Percentiles rank a stretch among this genome's conserved stretches.
phyloP scores from a whole-genome alignment of 2,329 filamentous ascomycete genomes.

The Fusarium stilboides region DNA sequence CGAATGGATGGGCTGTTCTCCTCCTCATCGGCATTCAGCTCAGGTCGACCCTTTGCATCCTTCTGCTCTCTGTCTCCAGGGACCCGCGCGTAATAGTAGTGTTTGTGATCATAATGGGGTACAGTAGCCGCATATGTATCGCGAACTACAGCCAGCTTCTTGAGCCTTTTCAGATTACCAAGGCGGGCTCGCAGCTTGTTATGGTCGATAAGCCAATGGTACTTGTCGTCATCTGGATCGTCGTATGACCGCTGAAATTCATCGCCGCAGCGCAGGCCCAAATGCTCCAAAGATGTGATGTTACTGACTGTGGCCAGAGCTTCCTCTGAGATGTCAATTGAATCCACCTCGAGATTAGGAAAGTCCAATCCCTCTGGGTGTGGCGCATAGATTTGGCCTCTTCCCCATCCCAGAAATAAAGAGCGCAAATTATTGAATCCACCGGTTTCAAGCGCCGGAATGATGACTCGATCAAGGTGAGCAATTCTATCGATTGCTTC shows the following conservation, averaged over 20 bases:
- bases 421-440: conserved; percentile 20
- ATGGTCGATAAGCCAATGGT: conserved; percentile 30
- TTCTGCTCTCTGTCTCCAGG: background rate
- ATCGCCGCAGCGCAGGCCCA: conserved; percentile 15
- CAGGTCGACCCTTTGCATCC: conserved; percentile 10
- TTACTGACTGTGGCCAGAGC: conserved; percentile 6
- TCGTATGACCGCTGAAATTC: too few relatives aligned
- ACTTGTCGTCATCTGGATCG: background rate
- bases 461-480: conserved; percentile 18
- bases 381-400: background rate
- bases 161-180: conserved; percentile 6
- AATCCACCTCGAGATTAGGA: background rate
- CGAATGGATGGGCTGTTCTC: background rate
- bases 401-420: conserved; percentile 29
- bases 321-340: background rate
- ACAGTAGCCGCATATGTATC: conserved; percentile 14
- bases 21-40: background rate
- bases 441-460: conserved; percentile 11
- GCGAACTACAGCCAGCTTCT: conserved; percentile 7
- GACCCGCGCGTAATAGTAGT: conserved; percentile 2
- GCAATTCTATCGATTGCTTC: rapidly evolving
- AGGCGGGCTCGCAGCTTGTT: background rate
- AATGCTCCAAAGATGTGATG: conserved; percentile 31
- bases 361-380: background rate
- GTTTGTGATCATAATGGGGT: rapidly evolving